Evolutionary conservation across 345 rosid species (phyloP), one percentile per base, ranked within the genome.

Genomic region (Zanthoxylum bungeanum): DNA sequence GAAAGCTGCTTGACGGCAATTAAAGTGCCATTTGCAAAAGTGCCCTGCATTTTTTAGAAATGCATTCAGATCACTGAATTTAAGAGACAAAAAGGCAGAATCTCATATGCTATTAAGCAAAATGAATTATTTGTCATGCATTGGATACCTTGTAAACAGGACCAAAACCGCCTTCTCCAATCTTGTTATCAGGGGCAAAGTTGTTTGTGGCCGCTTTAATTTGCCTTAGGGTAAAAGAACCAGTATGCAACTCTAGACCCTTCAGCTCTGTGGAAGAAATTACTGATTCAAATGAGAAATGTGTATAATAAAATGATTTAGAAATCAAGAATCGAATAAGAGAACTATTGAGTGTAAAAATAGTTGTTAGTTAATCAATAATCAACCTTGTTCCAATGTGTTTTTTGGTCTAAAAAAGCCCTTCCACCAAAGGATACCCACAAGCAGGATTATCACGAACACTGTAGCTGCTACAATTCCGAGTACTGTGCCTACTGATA

Each of bases 1-100:
- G 96, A 88, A 65, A 85, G 92, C 61, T 83, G 85, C 81, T 88
- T 90, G 55, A 90, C 85, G 10, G 96, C 93, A 7, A 86, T 82
- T 19, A 77, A 14, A 2, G 72, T 77, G 24, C 91, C 92, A 82
- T 90, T 88, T 36, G 74, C 60, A 31, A 88, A 68, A 25, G 70
- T 46, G 44, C 96, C 92, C 91, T 88, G 76, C 70, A 75, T 39
- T 27, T 56, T 68, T 39, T 10, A 31, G 42, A 51, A 44, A 65
- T 44, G 33, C 50, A 49, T 31, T 22, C 6, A 68, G 49, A 68
- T 36, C 34, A 5, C n/a, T n/a, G n/a, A n/a, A n/a, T n/a, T n/a
- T n/a, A n/a, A n/a, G n/a, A n/a, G n/a, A n/a, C n/a, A n/a, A n/a
- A n/a, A n/a, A n/a, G n/a, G n/a, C n/a, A n/a, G n/a, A n/a, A n/a